Conservation (phyloP, 768 basidiomycete genomes). For the Termitomyces sp. region DNA sequence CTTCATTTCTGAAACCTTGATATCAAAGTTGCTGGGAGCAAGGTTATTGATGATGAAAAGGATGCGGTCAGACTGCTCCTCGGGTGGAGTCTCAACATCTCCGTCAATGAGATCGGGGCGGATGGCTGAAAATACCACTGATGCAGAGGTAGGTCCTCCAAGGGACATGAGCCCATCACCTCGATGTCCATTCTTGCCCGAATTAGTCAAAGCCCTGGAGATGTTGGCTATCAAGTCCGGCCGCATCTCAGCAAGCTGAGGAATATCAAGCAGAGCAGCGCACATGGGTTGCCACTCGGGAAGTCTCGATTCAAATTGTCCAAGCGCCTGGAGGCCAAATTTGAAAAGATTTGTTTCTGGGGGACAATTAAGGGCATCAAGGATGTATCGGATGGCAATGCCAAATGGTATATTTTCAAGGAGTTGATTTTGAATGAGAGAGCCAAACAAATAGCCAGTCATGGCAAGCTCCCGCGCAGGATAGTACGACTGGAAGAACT, state of each 20-base stretch:
- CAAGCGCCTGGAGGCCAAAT: constrained; percentile 89
- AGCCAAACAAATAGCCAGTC: constrained; percentile 95
- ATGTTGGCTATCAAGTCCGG: constrained; percentile 75
- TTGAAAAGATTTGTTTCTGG: constrained; percentile 92
- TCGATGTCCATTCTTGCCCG: constrained; percentile 39
- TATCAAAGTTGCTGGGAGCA: constrained; percentile 88
- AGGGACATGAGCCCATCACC: constrained; percentile 29
- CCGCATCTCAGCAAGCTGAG: constrained; percentile 78
- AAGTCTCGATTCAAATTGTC: constrained; percentile 81
- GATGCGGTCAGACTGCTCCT: constrained; percentile 88
- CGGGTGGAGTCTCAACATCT: constrained; percentile 64
- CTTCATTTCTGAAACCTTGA: constrained; percentile 82
- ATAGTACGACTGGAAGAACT: constrained; percentile 96
- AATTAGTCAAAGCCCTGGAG: constrained; percentile 60
- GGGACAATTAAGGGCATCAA: constrained; percentile 88
- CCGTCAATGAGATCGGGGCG: constrained; percentile 63
- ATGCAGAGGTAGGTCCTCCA: constrained; percentile 27
- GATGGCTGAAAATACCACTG: constrained; percentile 69
- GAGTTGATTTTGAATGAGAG: constrained; percentile 88
- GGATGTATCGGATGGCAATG: constrained; percentile 94
- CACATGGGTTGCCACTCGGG: constrained; percentile 92
- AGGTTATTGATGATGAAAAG: constrained; percentile 98
- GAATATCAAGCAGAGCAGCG: constrained; percentile 80
- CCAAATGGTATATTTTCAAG: constrained; percentile 93
- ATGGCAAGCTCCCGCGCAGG: constrained; percentile 91